phyloP scores from a whole-genome alignment of 805 yeast genomes.

The Schizosaccharomyces osmophilus region DNA sequence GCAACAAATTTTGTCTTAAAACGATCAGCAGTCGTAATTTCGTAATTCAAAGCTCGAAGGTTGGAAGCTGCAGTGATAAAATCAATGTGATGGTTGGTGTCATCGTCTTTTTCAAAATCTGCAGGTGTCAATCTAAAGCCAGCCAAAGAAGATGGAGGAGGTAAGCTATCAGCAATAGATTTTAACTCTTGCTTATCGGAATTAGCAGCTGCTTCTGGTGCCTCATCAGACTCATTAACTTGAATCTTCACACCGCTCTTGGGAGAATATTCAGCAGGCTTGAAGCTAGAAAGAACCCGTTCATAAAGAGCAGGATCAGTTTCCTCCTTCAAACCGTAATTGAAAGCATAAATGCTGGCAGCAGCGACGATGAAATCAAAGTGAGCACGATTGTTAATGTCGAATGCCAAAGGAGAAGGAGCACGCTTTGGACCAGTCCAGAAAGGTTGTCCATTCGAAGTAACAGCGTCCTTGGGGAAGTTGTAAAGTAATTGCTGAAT shows the following conservation, averaged over 20 bases:
- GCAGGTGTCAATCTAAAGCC: slow-evolving; percentile 74
- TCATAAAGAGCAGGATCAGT: slow-evolving; percentile 28
- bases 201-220: slow-evolving; percentile 18
- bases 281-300: slow-evolving; percentile 26
- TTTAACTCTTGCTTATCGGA: slow-evolving; percentile 39
- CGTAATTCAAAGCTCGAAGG: slow-evolving; percentile 61
- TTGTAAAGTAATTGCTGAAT: slow-evolving; percentile 75
- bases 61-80: slow-evolving; percentile 90
- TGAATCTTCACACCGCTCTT: slow-evolving; percentile 56
- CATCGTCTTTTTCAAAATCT: slow-evolving; percentile 96
- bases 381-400: slow-evolving; percentile 52
- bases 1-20: slow-evolving; percentile 90
- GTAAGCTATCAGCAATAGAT: slow-evolving; percentile 50
- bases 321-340: slow-evolving; percentile 71
- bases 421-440: slow-evolving; percentile 98
- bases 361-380: slow-evolving; percentile 65
- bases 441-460: slow-evolving; percentile 75
- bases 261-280: slow-evolving; percentile 48
- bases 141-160: slow-evolving; percentile 68
- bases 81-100: slow-evolving; percentile 84
- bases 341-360: slow-evolving; percentile 74
- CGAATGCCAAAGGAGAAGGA: slow-evolving; percentile 64
- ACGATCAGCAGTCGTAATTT: slow-evolving; percentile 40
- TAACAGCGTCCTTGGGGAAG: slow-evolving; percentile 82
- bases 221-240: slow-evolving; percentile 77